Evolutionary conservation across 1,139 yeast species (phyloP), one percentile per base, ranked within the genome.

Genomic region (Hemisphaericaspora subhashii): DNA sequence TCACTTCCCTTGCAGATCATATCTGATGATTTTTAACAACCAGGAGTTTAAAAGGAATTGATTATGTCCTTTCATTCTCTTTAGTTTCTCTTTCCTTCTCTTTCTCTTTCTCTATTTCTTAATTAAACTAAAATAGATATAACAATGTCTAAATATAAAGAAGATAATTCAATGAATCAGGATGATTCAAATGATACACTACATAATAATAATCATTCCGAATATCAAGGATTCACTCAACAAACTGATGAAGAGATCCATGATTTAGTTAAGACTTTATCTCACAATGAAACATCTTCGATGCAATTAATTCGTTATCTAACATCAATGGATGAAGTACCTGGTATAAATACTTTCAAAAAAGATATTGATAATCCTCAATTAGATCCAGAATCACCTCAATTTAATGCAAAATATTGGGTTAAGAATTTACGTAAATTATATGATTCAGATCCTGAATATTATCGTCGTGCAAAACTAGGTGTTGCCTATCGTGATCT

Each of bases 401-500:
- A 42, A 16, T 47, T 47, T 30, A 40, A 47, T 34, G 45, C 51
- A 12, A 74, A 74, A 50, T 79, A 72, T 41, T 88, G 95, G 95
- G 80, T 86, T 43, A 77, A 78, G 57, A 83, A 84, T 56, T 64
- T 85, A 69, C 74, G 77, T 45, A 74, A 75, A 40, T 58, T 82
- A 54, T 26, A 15, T 58, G 69, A 70, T 42, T 62, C 71, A 14
- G 86, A 83, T 48, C 80, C 82, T 0, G 88, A 81, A 2, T 72
- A 79, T 53, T 84, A 76, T 59, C 79, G 79, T 51, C 79, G 79
- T 10, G 69, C 79, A 30, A 68, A 77, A 12, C 62, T 85, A 41
- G 94, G 95, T 7, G 68, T 87, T 29, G 74, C 83, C 4, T 87
- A 81, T 70, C 73, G 75, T 44, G 64, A 85, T 50, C 62, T 88